These are phyloP conservation scores for Acacia concinna DNA, from an alignment of 331 rosid species.

Conservation along the genomic window DNA sequence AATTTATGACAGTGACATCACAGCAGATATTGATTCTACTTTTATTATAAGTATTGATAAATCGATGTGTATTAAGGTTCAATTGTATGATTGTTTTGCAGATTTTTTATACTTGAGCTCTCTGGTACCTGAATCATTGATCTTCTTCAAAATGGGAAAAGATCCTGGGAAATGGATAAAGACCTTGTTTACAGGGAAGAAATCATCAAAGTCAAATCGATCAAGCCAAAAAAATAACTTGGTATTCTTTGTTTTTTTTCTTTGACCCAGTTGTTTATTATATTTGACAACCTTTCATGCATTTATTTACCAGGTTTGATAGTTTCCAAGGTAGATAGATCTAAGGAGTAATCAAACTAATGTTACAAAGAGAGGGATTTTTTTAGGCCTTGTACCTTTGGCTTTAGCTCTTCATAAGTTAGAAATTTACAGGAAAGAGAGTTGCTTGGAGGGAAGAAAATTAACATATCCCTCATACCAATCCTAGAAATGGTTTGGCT, in stretches of 20 bases:
- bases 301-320: background rate
- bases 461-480: background rate
- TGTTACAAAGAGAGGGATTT: background rate
- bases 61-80: background rate
- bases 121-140: conserved; percentile 24
- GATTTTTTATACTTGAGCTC: conserved; percentile 41
- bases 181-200: conserved; percentile 62
- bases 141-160: conserved; percentile 52
- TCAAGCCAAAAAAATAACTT: conserved; percentile 54
- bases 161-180: conserved; percentile 77
- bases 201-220: conserved; percentile 61
- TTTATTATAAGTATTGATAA: background rate
- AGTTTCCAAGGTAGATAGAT: background rate
- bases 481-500: background rate
- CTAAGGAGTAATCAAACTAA: background rate
- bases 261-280: background rate
- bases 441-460: background rate
- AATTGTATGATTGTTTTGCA: conserved; percentile 26
- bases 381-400: background rate
- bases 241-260: conserved; percentile 10
- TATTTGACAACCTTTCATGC: conserved; percentile 22
- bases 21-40: background rate
- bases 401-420: background rate
- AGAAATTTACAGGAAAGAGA: background rate
- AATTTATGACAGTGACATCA: background rate